Percentiles rank a stretch among this genome's conserved stretches.
Conservation (phyloP, 805 yeast species). For the Spathaspora arborariae region DNA sequence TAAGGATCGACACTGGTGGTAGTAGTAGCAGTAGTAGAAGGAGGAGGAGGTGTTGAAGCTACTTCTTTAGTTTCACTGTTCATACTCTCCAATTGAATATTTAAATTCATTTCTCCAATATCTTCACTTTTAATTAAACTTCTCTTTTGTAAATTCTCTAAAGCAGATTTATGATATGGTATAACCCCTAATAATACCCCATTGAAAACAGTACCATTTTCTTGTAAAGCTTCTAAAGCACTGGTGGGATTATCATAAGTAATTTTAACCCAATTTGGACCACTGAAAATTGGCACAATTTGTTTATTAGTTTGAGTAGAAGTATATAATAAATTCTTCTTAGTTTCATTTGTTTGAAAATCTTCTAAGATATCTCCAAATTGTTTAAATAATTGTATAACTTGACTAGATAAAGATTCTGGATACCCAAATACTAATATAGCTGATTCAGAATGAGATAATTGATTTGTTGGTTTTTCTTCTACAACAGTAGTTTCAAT, state of each 20-base stretch:
- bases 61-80: not conserved
- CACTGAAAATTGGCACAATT: conserved; percentile 70
- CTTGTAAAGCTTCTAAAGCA: conserved; percentile 80
- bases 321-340: conserved; percentile 6
- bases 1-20: too few species aligned
- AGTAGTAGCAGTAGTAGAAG: too few species aligned
- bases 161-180: conserved; percentile 58
- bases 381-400: conserved; percentile 70
- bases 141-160: conserved; percentile 54
- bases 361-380: conserved; percentile 81
- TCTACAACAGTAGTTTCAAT: conserved; percentile 7
- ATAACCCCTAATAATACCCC: conserved; percentile 65
- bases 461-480: conserved; percentile 3
- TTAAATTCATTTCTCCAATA: conserved; percentile 36
- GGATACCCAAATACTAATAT: conserved; percentile 89
- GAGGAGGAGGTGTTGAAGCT: not conserved
- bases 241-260: conserved; percentile 74
- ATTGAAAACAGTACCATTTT: conserved; percentile 70
- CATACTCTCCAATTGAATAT: conserved; percentile 5
- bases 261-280: conserved; percentile 86
- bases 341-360: conserved; percentile 39
- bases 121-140: conserved; percentile 43
- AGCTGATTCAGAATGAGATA: conserved; percentile 50
- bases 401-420: conserved; percentile 61
- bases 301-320: conserved; percentile 7